A percentile compares a stretch with the other conserved stretches of the same genome.
These are phyloP conservation scores for Tieghemostelium lacteum DNA, from an alignment of 78 protist species.

Conservation along the genomic window DNA sequence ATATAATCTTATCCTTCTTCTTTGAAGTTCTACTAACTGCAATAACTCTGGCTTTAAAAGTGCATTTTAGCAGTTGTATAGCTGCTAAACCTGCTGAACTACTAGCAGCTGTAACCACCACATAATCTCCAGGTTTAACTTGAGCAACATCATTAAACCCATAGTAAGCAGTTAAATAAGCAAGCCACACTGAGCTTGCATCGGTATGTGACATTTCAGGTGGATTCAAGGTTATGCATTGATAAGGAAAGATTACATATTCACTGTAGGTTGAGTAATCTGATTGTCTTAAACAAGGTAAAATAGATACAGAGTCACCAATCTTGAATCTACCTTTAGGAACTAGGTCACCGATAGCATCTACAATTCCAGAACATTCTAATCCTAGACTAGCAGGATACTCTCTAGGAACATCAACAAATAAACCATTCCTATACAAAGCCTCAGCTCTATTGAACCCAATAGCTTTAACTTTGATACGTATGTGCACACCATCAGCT, in stretches of 20 bases:
- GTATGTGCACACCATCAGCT: neutral
- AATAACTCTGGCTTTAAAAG: constrained; percentile 27
- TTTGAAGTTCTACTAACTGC: constrained; percentile 5
- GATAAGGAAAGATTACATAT: constrained; percentile 19
- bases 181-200: neutral
- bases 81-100: constrained; percentile 1
- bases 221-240: neutral
- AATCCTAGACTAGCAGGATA: constrained; percentile 2
- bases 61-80: constrained; percentile 3
- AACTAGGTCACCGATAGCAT: neutral
- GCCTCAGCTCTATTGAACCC: neutral
- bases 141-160: neutral
- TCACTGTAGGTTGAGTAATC: constrained; percentile 1
- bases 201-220: neutral
- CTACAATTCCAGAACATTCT: constrained; percentile 2
- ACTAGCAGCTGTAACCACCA: constrained; percentile 38
- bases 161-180: constrained; percentile 35
- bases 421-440: neutral
- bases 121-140: constrained; percentile 17
- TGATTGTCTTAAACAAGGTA: neutral
- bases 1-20: constrained; percentile 3
- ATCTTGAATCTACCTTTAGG: constrained; percentile 1
- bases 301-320: constrained; percentile 31
- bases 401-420: neutral
- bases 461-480: neutral